Evolutionary conservation across 495 filamentous ascomycete genomes (phyloP).

Genomic region (Talaromyces ruber): DNA sequence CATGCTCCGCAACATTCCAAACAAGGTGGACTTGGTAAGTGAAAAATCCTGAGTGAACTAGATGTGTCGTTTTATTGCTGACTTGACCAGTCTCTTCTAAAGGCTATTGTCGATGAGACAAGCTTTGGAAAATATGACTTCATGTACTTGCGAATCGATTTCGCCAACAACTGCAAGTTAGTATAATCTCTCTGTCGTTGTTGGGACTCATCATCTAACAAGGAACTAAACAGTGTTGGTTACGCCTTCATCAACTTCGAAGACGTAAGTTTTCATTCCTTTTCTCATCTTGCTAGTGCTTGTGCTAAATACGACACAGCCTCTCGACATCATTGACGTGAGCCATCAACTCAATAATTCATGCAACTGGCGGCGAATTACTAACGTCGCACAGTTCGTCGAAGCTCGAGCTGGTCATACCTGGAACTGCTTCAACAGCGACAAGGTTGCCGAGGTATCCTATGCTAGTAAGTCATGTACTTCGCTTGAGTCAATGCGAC

Average conservation of each 20-base stretch:
- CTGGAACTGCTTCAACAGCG: conserved; percentile 78
- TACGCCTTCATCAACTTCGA: conserved; percentile 98
- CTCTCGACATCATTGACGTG: conserved; percentile 65
- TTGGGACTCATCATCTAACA: conserved; percentile 10
- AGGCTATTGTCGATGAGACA: conserved; percentile 68
- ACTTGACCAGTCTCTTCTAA: conserved; percentile 48
- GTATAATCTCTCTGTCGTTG: conserved; percentile 16
- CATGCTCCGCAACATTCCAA: conserved; percentile 95
- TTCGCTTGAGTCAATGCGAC: background rate
- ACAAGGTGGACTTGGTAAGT: conserved; percentile 68
- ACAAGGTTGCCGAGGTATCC: conserved; percentile 82
- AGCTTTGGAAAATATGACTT: conserved; percentile 84
- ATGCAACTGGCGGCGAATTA: conserved; percentile 10
- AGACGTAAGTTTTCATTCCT: conserved; percentile 46
- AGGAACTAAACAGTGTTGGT: conserved; percentile 60
- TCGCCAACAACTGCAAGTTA: conserved; percentile 83
- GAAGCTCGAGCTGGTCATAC: conserved; percentile 57
- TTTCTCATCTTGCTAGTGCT: background rate
- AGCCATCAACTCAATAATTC: conserved; percentile 14
- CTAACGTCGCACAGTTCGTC: conserved; percentile 57
- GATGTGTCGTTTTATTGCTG: conserved; percentile 8
- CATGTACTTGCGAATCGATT: conserved; percentile 91
- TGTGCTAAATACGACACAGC: conserved; percentile 33
- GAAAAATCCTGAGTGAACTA: background rate
- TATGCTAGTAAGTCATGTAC: conserved; percentile 69